A percentile compares a stretch with the other conserved stretches of the same genome.
Conservation (phyloP, 129 eudicot species). For the Daucus carota region DNA sequence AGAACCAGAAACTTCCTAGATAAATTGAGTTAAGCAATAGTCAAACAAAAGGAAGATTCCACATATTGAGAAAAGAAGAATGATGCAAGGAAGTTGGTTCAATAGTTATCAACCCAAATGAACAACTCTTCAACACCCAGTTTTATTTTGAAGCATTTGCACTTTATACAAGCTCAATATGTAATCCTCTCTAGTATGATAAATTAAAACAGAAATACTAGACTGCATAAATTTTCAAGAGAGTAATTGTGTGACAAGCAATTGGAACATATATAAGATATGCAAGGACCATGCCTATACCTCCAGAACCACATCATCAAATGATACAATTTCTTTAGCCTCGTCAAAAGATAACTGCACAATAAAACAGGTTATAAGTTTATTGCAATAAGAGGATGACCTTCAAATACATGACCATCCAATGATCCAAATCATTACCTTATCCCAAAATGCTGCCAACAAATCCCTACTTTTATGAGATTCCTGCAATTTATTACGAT, state of each 20-base stretch:
- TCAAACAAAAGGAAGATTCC: background rate
- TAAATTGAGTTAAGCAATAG: background rate
- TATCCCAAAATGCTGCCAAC: conserved; percentile 74
- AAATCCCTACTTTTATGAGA: conserved; percentile 64
- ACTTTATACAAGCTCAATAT: background rate
- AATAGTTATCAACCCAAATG: background rate
- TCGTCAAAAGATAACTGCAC: conserved; percentile 67
- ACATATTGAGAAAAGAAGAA: background rate
- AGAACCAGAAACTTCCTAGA: conserved; percentile 76
- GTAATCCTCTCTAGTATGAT: background rate
- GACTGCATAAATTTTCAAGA: background rate
- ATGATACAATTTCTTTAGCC: conserved; percentile 59
- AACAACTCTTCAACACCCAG: background rate
- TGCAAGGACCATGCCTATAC: conserved; percentile 24
- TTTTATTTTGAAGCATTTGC: background rate
- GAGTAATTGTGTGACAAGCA: background rate
- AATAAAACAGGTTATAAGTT: conserved; percentile 19
- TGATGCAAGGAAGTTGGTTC: background rate
- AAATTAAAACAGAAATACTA: background rate
- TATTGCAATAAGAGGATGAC: conserved; percentile 9
- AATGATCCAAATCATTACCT: conserved; percentile 39
- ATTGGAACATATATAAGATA: background rate
- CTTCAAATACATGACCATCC: background rate
- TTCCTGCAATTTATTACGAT: conserved; percentile 31
- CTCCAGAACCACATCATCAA: conserved; percentile 68